Evolutionary conservation across 257 asterid species (phyloP), one percentile per base, ranked within the genome.

Genomic region (Capsicum rhomboideum): DNA sequence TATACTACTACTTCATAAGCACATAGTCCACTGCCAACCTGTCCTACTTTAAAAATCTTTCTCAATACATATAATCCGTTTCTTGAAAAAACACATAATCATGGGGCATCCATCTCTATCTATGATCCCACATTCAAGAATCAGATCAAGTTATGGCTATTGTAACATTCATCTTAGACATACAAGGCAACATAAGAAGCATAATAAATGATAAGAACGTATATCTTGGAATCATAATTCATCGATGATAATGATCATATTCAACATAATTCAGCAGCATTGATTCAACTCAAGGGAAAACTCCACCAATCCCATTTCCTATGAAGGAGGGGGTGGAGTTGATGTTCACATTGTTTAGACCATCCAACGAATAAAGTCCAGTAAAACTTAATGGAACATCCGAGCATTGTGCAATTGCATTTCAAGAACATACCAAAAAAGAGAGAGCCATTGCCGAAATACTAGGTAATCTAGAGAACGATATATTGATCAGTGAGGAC

Each of bases 21-120:
- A 66, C 82, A 86, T 53, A 82, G 88, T 89, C 91, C 85, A 85
- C 86, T 74, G 90, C 92, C 91, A 93, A 90, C 92, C 95, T 92
- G 92, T 89, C 91, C 90, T 83, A 82, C 87, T 82, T 89, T 85
- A 85, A 84, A 88, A 90, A 82, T 20, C 84, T 84, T 87, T 87
- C 85, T 71, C 82, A 86, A 68, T 85, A 84, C 89, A 91, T 79
- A 46, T 21, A 82, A 85, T 84, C 83, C 82, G 85, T 75, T 85
- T 86, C 84, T 88, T 83, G 87, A 85, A 88, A 88, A 87, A 87
- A 88, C 91, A 89, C 87, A 90, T 90, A 87, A 88, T 87, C 90
- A 90, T 69, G 83, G 84, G 83, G 74, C 85, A 55, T 91, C 87
- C 89, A 82, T 88, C 89, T 84, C 87, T 82, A 56, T 90, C 82